phyloP scores from a whole-genome alignment of 768 basidiomycete species.

The Hygrocybe punicea region DNA sequence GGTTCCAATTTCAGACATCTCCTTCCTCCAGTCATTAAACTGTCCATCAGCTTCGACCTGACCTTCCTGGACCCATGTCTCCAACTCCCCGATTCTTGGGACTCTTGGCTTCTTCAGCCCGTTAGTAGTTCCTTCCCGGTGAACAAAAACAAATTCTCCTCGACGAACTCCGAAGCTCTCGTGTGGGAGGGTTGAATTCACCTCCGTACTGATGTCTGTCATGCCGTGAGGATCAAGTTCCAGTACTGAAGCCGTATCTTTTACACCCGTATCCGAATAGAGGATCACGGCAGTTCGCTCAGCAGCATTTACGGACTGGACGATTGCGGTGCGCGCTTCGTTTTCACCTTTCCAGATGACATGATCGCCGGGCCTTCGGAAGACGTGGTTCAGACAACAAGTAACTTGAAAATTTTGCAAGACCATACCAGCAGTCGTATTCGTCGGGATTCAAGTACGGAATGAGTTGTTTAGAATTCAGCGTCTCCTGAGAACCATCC shows the following conservation, averaged over 20 bases:
- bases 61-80: constrained; percentile 69
- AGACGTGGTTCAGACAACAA: background rate
- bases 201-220: constrained; percentile 47
- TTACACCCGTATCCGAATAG: constrained; percentile 49
- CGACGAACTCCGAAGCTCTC: constrained; percentile 77
- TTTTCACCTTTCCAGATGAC: constrained; percentile 81
- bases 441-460: constrained; percentile 88
- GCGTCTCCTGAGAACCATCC: constrained; percentile 64
- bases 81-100: constrained; percentile 81
- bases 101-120: constrained; percentile 66
- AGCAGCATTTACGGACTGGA: constrained; percentile 70
- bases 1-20: constrained; percentile 63
- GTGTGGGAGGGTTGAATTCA: constrained; percentile 37
- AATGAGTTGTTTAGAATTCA: constrained; percentile 62
- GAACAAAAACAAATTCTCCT: constrained; percentile 83
- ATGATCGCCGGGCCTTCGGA: constrained; percentile 82
- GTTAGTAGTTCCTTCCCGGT: constrained; percentile 66
- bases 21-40: constrained; percentile 67
- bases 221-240: constrained; percentile 87
- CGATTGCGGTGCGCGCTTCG: constrained; percentile 60
- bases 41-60: constrained; percentile 50
- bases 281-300: constrained; percentile 70
- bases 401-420: background rate
- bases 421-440: constrained; percentile 79
- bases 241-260: constrained; percentile 73